Percentiles rank a stretch among this genome's conserved stretches.
Evolutionary conservation across 371 early-diverging fungal genomes (phyloP).

Genomic region (Rhizopus delemar): DNA sequence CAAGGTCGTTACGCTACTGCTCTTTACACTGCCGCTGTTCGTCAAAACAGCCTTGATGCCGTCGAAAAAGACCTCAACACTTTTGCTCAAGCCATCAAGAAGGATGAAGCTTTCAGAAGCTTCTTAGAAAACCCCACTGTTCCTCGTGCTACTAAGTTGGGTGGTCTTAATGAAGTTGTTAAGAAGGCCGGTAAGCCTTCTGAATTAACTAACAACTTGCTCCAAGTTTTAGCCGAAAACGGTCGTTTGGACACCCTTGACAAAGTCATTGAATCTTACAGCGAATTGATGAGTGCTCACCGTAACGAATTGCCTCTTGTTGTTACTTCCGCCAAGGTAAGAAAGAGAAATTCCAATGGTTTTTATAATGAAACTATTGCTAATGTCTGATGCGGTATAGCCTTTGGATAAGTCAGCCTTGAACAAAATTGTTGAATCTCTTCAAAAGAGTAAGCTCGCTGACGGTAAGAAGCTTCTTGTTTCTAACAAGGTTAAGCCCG

Average conservation of each 20-base stretch:
- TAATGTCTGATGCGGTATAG: conserved; percentile 24
- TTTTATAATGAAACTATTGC: background rate
- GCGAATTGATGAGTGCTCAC: conserved; percentile 87
- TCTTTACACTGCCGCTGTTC: conserved; percentile 91
- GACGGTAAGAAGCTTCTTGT: conserved; percentile 68
- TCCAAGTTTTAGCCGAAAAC: conserved; percentile 90
- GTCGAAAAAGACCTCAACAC: conserved; percentile 87
- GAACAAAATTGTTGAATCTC: conserved; percentile 54
- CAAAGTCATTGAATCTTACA: conserved; percentile 81
- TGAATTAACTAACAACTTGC: conserved; percentile 86
- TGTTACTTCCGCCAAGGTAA: conserved; percentile 88
- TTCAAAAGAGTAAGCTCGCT: conserved; percentile 55
- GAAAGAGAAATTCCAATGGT: background rate
- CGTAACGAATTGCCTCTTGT: conserved; percentile 88
- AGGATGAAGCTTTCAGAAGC: conserved; percentile 72
- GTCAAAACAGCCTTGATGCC: conserved; percentile 76
- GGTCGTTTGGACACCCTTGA: conserved; percentile 85
- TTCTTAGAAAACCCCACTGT: conserved; percentile 89
- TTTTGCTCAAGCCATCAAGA: conserved; percentile 66
- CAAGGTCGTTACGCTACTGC: conserved; percentile 98
- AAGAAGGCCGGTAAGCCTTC: conserved; percentile 69
- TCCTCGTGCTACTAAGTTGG: conserved; percentile 75
- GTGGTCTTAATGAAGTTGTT: conserved; percentile 67
- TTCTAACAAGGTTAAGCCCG: conserved; percentile 91
- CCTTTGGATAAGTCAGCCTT: conserved; percentile 53